Base-by-base conservation (phyloP, 495 filamentous ascomycete species). In the Cenococcum geophilum region DNA sequence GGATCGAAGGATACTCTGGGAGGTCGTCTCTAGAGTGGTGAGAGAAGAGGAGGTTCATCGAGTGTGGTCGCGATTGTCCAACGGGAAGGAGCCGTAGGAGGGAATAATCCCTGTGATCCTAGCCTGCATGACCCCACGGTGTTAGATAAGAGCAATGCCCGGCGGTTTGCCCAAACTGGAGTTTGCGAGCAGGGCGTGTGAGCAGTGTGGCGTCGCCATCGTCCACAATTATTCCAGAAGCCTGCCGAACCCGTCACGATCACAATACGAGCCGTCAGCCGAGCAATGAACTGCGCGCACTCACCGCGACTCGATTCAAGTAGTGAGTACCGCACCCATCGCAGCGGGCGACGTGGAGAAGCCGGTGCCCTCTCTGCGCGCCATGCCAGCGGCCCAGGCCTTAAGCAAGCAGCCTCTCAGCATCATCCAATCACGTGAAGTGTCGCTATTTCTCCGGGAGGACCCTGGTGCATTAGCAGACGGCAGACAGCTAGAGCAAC, bases 101-200 rank as follows among this genome's bases (percentile, higher is more conserved):
- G 40, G 40, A 14, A 18, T 4, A 45, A 45, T 45, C 40, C 40
- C 40, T 45, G 40, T 10, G 40, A 4, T 14, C 40, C 40, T 2
- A 52, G 23, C 18, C 20, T 52, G 49, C 20, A 32, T 16, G 45
- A 51, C 57, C 57, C 57, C 57, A 59, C 57, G 57, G 57, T 27
- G 48, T 59, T 59, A 59, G 57, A 59, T 59, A 59, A 45, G 4
- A 45, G 40, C 40, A 45, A 45, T 32, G 40, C 40, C 11, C 40
- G 40, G 40, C 40, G 40, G 40, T 16, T 18, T 45, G 18, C 40
- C 40, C 40, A 45, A 45, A 14, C 1, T 10, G 40, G 18, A 45
- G 40, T 2, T 2, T 2, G 27, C 27, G 27, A 32, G 6, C 27
- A 32, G 27, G 18, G 18, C 12, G 40, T 2, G 14, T 45, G 40